Base-by-base conservation (phyloP, 805 yeast genomes). In the Nakazawaea anatomiae region DNA sequence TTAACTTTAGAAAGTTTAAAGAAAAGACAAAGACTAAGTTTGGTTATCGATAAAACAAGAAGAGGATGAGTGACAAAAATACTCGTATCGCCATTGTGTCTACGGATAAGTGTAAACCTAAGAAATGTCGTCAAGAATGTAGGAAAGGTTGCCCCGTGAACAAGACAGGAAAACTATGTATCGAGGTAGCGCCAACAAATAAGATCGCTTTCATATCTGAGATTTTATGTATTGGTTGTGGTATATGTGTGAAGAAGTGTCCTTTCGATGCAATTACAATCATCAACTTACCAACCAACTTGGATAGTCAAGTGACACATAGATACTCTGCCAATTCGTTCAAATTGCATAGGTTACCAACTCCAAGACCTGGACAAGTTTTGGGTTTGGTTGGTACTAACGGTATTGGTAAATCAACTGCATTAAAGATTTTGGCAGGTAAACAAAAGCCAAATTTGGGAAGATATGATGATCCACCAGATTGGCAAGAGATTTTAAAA, bases 391-490 rank as follows among this genome's bases (percentile, higher is more conserved):
- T 94, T 47, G 99, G 99, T 63, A 89, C 97, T 54, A 94, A 94
- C 76, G 99, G 99, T 90, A 94, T 94, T 65, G 99, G 99, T 63
- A 94, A 94, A 68, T 87, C 96, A 10, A 94, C 99, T 18, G 99
- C 99, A 7, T 79, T 94, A 66, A 94, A 94, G 73, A 91, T 94
- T 64, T 79, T 94, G 59, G 96, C 97, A 14, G 99, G 98, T 65
- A 94, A 92, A 71, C 96, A 91, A 70, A 94, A 90, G 71, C 99
- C 99, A 59, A 94, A 94, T 66, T 75, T 94, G 68, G 99, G 99
- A 52, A 79, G 85, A 61, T 94, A 76, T 66, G 99, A 94, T 57
- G 87, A 87, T 64, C 99, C 99, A 42, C 99, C 99, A 9, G 94
- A 87, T 70, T 94, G 99, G 99, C 87, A 85, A 67, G 97, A 89